phyloP scores from a whole-genome alignment of 257 asterid genomes.

The Fraxinus pennsylvanica region DNA sequence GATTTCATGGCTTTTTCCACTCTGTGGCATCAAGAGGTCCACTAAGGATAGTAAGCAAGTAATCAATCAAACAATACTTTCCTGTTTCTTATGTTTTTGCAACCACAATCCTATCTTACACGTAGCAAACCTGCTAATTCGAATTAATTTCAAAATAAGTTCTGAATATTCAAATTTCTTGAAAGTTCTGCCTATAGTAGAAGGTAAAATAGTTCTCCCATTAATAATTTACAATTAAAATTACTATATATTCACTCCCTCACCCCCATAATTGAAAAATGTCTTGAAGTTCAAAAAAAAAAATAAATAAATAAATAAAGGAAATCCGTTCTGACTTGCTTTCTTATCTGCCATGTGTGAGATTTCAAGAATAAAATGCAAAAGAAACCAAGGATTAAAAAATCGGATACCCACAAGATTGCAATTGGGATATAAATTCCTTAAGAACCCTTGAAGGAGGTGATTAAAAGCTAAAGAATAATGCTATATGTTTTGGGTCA shows the following conservation, averaged over 20 bases:
- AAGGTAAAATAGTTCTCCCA: neutral
- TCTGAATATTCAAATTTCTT: too few species aligned
- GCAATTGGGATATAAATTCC: neutral
- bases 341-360: neutral
- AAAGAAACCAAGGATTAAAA: neutral
- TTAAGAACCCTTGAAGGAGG: neutral
- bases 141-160: too few species aligned
- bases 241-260: neutral
- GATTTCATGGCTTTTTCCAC: neutral
- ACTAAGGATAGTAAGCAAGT: neutral
- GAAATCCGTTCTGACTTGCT: neutral
- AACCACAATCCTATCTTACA: too few species aligned
- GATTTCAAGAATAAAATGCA: neutral
- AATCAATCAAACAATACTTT: neutral
- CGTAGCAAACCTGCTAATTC: too few species aligned
- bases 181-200: neutral
- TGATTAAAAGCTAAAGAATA: neutral
- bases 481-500: too few species aligned
- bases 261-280: neutral
- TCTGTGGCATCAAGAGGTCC: neutral
- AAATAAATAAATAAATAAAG: too few species aligned
- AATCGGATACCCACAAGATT: neutral
- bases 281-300: neutral
- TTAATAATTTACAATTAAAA: neutral
- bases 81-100: neutral